phyloP scores from a whole-genome alignment of 345 rosid species.

The Eucalyptus curtisii region DNA sequence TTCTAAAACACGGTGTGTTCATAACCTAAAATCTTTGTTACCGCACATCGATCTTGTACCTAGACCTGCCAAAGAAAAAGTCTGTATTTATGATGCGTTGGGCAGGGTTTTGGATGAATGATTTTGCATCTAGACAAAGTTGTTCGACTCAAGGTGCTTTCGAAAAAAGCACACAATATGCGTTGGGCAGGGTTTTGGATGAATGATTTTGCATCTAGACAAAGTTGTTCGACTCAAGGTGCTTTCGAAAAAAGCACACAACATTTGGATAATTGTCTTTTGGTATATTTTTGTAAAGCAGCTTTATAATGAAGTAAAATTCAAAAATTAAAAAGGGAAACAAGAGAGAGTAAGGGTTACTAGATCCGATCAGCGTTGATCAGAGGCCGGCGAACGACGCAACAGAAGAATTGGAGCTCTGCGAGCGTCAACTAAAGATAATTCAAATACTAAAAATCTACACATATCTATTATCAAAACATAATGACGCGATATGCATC shows the following conservation, averaged over 20 bases:
- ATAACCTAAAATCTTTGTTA: neutral
- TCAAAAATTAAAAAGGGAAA: too few relatives aligned
- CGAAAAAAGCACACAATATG: neutral
- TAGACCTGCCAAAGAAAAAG: neutral
- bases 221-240: neutral
- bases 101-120: neutral
- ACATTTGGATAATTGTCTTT: neutral
- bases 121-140: too few relatives aligned
- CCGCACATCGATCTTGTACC: neutral
- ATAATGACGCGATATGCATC: too few relatives aligned
- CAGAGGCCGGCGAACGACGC: too few relatives aligned
- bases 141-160: neutral
- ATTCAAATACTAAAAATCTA: too few relatives aligned
- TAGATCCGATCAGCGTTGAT: neutral
- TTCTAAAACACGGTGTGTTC: too few relatives aligned
- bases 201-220: neutral
- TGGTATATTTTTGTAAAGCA: neutral
- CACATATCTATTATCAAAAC: too few relatives aligned
- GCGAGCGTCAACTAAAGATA: too few relatives aligned
- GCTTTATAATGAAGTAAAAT: too few relatives aligned
- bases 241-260: neutral
- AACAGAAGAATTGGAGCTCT: too few relatives aligned
- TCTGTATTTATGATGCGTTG: too few relatives aligned
- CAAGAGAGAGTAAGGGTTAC: neutral
- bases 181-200: too few relatives aligned